phyloP scores from a whole-genome alignment of 805 yeast genomes.

The Yamadazyma akitaensis region DNA sequence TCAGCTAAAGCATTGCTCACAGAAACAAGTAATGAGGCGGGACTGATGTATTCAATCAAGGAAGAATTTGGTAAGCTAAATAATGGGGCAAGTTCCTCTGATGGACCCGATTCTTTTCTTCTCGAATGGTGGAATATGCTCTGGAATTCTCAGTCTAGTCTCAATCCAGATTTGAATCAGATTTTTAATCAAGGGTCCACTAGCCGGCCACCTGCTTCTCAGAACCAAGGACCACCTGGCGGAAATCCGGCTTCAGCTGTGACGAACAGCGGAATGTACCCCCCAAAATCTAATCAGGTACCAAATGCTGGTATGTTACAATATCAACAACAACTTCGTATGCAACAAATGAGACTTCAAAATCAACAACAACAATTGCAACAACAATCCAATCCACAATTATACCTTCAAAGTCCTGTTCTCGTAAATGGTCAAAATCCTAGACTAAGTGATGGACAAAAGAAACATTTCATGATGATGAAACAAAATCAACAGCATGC shows the following conservation, averaged over 20 bases:
- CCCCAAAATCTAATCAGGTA: conserved; percentile 9
- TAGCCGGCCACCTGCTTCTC: not conserved
- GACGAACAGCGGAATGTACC: conserved; percentile 7
- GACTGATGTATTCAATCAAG: conserved; percentile 10
- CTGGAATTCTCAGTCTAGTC: conserved; percentile 47
- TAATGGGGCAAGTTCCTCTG: conserved; percentile 27
- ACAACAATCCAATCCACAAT: conserved; percentile 15
- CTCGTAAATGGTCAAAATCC: conserved; percentile 10
- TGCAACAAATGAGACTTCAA: conserved; percentile 24
- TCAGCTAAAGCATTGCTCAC: conserved; percentile 46
- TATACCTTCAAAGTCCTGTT: conserved; percentile 17
- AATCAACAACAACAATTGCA: conserved; percentile 23
- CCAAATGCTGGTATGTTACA: conserved; percentile 16
- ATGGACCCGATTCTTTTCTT: conserved; percentile 43
- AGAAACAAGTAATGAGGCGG: conserved; percentile 12
- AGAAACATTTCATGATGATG: conserved; percentile 19
- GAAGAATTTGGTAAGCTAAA: conserved; percentile 15
- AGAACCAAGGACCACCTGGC: not conserved
- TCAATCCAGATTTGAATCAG: conserved; percentile 32
- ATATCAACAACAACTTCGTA: conserved; percentile 21
- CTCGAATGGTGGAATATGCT: conserved; percentile 57
- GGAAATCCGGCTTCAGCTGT: not conserved
- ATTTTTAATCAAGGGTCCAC: conserved; percentile 6
- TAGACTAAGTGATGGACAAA: conserved; percentile 17
- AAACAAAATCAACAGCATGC: conserved; percentile 15